Base-by-base conservation (phyloP, 805 yeast species). In the Yarrowia hollandica region DNA sequence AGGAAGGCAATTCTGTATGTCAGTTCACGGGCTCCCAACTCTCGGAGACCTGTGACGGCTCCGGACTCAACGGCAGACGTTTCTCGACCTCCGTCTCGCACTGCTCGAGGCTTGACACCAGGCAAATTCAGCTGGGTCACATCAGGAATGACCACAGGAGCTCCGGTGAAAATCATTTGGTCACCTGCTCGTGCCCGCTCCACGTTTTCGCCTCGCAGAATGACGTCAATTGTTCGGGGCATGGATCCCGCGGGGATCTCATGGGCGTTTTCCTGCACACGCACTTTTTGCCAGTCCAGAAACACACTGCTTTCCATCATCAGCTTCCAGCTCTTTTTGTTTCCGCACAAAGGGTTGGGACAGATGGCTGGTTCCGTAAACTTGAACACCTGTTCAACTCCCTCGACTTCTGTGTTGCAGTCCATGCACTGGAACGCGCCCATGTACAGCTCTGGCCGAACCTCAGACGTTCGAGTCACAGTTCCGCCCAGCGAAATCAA, bases 121-220 rank as follows among this genome's bases (percentile, higher is more conserved):
- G 99, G 99, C 33, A 94, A 76, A 5, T 97, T 97, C 58, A 92
- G 77, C 73, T 94, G 99, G 1, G 96, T 77, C 6, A 94, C 87
- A 72, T 92, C 98, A 1, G 99, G 99, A 18, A 92, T 82, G 8
- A 91, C 98, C 61, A 94, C 90, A 69, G 90, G 94, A 0, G 96
- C 86, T 44, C 99, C 99, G 0, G 96, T 89, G 71, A 94, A 90
- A 64, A 83, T 82, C 74, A 97, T 88, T 70, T 89, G 87, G 72
- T 92, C 98, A 64, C 99, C 99, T 1, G 99, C 97, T 72, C 92
- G 94, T 2, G 97, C 97, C 64, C 90, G 79, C 69, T 92, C 99
- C 8, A 94, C 98, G 58, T 90, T 79, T 65, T 92, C 97, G 55
- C 98, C 98, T 66, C 99, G 79, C 61, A 92, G 74, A 55, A 92